A percentile compares a stretch with the other conserved stretches of the same genome.
These are phyloP conservation scores for Termitomyces heimii DNA, from an alignment of 768 basidiomycete species.

Conservation along the genomic window DNA sequence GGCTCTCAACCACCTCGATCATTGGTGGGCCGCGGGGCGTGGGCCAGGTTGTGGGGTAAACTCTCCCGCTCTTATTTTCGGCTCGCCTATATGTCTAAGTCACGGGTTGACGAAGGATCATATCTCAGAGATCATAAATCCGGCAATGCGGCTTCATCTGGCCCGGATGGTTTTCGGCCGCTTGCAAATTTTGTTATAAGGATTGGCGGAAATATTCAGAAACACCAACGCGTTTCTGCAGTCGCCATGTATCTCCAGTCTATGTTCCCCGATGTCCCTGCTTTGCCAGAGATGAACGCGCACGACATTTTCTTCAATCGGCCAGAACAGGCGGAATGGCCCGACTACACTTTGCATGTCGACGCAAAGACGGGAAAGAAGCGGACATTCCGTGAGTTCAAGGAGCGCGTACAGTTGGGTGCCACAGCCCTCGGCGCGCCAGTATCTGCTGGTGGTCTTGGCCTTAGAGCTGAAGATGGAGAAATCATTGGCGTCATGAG, in stretches of 20 bases:
- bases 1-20: not conserved
- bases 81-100: not conserved
- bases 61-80: not conserved
- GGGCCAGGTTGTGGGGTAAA: not conserved
- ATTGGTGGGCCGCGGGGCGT: not conserved
- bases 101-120: not conserved
- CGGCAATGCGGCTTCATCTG: conserved; percentile 4
- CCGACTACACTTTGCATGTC: conserved; percentile 50
- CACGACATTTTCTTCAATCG: conserved; percentile 50
- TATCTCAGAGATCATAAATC: not conserved
- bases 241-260: conserved; percentile 51
- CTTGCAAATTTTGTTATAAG: conserved; percentile 3
- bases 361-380: conserved; percentile 46
- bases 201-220: not conserved
- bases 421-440: conserved; percentile 53
- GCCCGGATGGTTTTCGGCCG: not conserved
- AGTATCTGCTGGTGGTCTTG: conserved; percentile 47
- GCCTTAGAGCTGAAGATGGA: conserved; percentile 35
- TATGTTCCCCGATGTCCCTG: conserved; percentile 45
- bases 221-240: not conserved
- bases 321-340: conserved; percentile 48
- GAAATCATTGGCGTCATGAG: conserved; percentile 68
- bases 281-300: conserved; percentile 43
- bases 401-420: conserved; percentile 43
- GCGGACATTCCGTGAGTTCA: conserved; percentile 42